Conservation (phyloP, 768 basidiomycete species). For the Cystobasidium ongulense region DNA sequence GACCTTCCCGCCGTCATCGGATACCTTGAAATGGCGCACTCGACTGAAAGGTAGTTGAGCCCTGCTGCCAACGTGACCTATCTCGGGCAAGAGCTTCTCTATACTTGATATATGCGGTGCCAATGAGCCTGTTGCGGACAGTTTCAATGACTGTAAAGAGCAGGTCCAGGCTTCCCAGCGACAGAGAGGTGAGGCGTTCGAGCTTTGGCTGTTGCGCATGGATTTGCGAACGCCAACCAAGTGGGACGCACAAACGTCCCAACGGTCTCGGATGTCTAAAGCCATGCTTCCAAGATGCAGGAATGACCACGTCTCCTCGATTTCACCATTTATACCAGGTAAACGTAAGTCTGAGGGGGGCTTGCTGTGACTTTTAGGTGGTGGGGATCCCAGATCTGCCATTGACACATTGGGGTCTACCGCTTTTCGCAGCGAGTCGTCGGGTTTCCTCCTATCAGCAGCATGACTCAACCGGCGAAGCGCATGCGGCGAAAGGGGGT, state of each 20-base stretch:
- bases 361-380: background rate
- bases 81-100: background rate
- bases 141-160: background rate
- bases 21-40: background rate
- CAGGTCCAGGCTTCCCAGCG: conserved; percentile 17
- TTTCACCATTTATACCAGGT: background rate
- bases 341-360: background rate
- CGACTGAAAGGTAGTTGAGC: background rate
- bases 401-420: background rate
- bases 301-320: background rate
- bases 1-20: background rate
- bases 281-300: background rate
- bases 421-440: background rate
- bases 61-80: background rate
- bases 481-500: conserved; percentile 19
- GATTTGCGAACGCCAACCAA: background rate
- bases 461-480: conserved; percentile 11
- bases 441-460: conserved; percentile 12
- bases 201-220: background rate
- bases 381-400: background rate
- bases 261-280: background rate
- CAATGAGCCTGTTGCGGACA: background rate
- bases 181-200: background rate
- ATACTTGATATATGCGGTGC: background rate
- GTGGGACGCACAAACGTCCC: background rate